A percentile compares a stretch with the other conserved stretches of the same genome.
These are phyloP conservation scores for Corynespora cassiicola DNA, from an alignment of 2,329 filamentous ascomycete genomes.

Conservation along the genomic window DNA sequence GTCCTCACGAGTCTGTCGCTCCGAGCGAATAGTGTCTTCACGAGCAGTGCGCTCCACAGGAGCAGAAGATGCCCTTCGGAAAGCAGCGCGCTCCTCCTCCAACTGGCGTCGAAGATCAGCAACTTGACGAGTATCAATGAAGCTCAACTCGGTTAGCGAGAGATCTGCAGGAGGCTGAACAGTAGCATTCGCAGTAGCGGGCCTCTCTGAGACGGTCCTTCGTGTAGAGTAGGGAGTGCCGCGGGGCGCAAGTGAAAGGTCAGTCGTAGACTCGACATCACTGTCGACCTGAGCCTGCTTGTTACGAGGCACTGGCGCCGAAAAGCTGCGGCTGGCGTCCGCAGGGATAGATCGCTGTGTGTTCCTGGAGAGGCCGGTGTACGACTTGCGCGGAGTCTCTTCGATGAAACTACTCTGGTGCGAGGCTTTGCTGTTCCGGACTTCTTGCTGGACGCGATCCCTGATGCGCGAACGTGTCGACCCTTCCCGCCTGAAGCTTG, in stretches of 20 bases:
- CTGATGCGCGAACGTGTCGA: slow-evolving; percentile 40
- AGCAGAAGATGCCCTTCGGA: slow-evolving; percentile 27
- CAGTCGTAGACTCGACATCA: slow-evolving; percentile 47
- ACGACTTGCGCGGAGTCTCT: slow-evolving; percentile 31
- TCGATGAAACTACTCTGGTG: slow-evolving; percentile 23
- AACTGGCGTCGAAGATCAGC: slow-evolving; percentile 60
- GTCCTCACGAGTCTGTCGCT: slow-evolving; percentile 44
- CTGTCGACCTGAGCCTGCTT: slow-evolving; percentile 33
- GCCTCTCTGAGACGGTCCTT: slow-evolving; percentile 22
- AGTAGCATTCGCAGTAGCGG: slow-evolving; percentile 15
- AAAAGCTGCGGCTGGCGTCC: slow-evolving; percentile 32
- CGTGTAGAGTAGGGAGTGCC: slow-evolving; percentile 33
- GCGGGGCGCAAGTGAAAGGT: slow-evolving; percentile 46
- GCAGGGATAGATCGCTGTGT: slow-evolving; percentile 22
- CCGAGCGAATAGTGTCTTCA: slow-evolving; percentile 48
- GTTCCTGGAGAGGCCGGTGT: slow-evolving; percentile 26
- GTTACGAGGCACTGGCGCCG: slow-evolving; percentile 32
- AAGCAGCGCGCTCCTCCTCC: slow-evolving; percentile 60
- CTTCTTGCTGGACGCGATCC: slow-evolving; percentile 40
- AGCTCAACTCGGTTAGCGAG: slow-evolving; percentile 61
- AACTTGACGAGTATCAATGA: slow-evolving; percentile 60
- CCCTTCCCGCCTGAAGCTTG: slow-evolving; percentile 36
- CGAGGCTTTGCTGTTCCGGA: slow-evolving; percentile 36
- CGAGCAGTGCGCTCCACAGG: slow-evolving; percentile 34
- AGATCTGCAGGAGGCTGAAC: slow-evolving; percentile 38